Evolutionary conservation across 345 rosid genomes (phyloP).

Genomic region (Aquilaria yunnanensis): DNA sequence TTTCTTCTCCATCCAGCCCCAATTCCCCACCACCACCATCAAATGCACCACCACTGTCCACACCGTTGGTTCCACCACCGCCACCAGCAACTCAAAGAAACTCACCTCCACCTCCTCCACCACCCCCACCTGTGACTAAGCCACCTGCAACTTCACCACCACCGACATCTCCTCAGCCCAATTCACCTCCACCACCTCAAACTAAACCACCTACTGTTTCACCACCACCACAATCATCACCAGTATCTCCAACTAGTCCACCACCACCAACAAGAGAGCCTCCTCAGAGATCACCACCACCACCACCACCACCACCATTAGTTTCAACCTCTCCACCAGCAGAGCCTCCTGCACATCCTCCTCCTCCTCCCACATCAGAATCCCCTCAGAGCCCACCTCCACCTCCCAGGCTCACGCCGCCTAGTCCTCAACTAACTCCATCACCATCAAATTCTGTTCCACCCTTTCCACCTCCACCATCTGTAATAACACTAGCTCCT

Average conservation of each 20-base stretch:
- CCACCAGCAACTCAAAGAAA: conserved; percentile 7
- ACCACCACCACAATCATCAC: conserved; percentile 23
- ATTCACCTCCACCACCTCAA: conserved; percentile 16
- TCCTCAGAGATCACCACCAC: conserved; percentile 21
- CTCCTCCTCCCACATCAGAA: conserved; percentile 14
- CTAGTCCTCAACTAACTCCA: conserved; percentile 28
- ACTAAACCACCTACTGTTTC: conserved; percentile 18
- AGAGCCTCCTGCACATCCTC: conserved; percentile 16
- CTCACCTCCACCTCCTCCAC: conserved; percentile 26
- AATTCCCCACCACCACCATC: conserved; percentile 12
- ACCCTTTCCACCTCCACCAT: conserved; percentile 30
- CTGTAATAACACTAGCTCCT: conserved; percentile 25
- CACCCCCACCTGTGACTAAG: conserved; percentile 17
- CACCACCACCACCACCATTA: conserved; percentile 21
- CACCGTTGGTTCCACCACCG: conserved; percentile 8
- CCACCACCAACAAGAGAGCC: conserved; percentile 18
- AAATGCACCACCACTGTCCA: conserved; percentile 17
- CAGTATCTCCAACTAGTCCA: conserved; percentile 22
- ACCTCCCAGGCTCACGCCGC: conserved; percentile 25
- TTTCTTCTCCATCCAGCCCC: conserved; percentile 11
- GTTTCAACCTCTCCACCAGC: conserved; percentile 28
- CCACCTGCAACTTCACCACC: conserved; percentile 20
- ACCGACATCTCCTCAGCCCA: conserved; percentile 20
- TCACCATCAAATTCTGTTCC: conserved; percentile 33
- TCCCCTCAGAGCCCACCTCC: conserved; percentile 23